Conservation (phyloP, 371 early-diverging fungal species). For the Mycotypha africana region DNA sequence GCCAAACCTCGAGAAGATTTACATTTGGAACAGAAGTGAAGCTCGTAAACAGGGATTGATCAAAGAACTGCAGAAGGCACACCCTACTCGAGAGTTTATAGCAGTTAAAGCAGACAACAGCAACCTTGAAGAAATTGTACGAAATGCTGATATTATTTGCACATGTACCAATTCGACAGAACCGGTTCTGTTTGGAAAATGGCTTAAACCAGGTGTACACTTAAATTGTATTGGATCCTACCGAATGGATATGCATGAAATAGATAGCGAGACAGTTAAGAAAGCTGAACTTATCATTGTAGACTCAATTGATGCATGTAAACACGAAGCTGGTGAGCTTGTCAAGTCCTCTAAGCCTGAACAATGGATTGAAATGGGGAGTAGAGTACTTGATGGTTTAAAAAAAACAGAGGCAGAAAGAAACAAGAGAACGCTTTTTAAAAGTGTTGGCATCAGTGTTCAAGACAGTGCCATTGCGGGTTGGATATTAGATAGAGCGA, state of each 20-base stretch:
- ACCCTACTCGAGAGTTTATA: conserved; percentile 21
- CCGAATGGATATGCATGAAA: conserved; percentile 55
- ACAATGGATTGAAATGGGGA: conserved; percentile 43
- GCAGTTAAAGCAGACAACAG: conserved; percentile 18
- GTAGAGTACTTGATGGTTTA: conserved; percentile 19
- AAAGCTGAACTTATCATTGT: conserved; percentile 38
- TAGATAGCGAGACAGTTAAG: conserved; percentile 43
- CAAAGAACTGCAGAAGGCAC: conserved; percentile 22
- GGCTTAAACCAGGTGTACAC: conserved; percentile 49
- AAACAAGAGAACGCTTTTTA: conserved; percentile 47
- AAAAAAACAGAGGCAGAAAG: conserved; percentile 5
- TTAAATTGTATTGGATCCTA: conserved; percentile 60
- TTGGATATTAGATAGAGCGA: conserved; percentile 41
- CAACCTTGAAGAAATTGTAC: conserved; percentile 28
- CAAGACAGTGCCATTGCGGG: conserved; percentile 60
- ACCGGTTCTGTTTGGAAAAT: conserved; percentile 46
- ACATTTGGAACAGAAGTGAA: conserved; percentile 50
- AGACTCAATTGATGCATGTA: conserved; percentile 47
- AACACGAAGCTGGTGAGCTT: conserved; percentile 53
- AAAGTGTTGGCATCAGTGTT: conserved; percentile 60
- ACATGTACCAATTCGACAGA: conserved; percentile 52
- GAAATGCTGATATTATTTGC: conserved; percentile 51
- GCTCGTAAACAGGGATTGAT: conserved; percentile 36
- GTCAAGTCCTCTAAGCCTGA: conserved; percentile 38
- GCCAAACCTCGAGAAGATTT: conserved; percentile 32